Evolutionary conservation across 1,284 basidiomycete genomes (phyloP), one percentile per base, ranked within the genome.

Genomic region (Fomes fomentarius): DNA sequence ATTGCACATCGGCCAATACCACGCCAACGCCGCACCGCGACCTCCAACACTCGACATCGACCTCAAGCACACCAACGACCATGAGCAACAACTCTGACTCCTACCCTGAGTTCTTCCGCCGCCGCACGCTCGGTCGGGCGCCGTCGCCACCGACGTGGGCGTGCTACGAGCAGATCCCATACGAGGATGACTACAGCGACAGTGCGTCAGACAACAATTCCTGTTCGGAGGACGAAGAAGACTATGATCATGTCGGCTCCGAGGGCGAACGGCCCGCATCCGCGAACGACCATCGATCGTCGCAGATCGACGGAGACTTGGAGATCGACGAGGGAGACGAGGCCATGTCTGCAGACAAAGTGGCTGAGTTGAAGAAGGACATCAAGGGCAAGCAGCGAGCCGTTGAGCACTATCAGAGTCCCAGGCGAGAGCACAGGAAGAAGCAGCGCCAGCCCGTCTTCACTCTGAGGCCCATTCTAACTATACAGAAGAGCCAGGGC

Each of bases 161-260:
- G 15, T 91, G 88, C 77, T 91, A 91, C 72, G 89, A 91, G 78
- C 88, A 91, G 78, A 91, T 91, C 68, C 84, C 85, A 51, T 83
- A 80, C 54, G 79, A 79, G 52, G 69, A 71, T 54, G 72, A 69
- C 48, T 73, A 70, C 63, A 77, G 74, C 66, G 76, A 78, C 24
- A 76, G 72, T 52, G 79, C 61, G 30, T 71, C 70, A 34, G 71
- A 76, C 58, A 73, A 76, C 51, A 71, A 75, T 57, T 85, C 83
- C 5, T 87, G 83, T 72, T 87, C 86, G 21, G 88, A 89, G 70
- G 87, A 88, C 64, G 85, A 82, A 35, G 86, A 87, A 54, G 83
- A 86, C 63, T 86, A 87, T 61, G 66, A 70, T 14, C 67, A 71
- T 24, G 66, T 56, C 47, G 65, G 57, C 67, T 67, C 67, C 48